phyloP scores from a whole-genome alignment of 257 asterid genomes.

The Nicotiana undulata region DNA sequence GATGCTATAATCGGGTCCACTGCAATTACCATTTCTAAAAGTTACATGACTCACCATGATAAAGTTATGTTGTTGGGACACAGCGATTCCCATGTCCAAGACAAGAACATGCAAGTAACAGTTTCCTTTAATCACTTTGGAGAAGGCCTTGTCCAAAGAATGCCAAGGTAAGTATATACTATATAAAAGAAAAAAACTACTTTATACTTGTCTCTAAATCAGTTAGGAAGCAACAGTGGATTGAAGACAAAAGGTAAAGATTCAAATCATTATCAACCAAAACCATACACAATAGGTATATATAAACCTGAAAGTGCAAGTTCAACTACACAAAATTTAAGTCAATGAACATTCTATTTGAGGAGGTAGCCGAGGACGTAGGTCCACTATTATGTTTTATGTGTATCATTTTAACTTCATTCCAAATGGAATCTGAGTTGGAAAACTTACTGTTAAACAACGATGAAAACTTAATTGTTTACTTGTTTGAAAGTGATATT shows the following conservation, averaged over 20 bases:
- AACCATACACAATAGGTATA: background rate
- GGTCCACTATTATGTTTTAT: no score
- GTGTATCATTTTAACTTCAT: no score
- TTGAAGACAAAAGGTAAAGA: constrained; percentile 9
- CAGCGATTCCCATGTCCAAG: constrained; percentile 32
- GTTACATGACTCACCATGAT: constrained; percentile 51
- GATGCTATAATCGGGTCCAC: constrained; percentile 54
- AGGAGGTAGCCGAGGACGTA: no score
- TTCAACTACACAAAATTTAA: background rate
- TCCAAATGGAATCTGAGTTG: no score
- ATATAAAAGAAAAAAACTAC: background rate
- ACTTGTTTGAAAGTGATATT: no score
- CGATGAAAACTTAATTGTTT: no score
- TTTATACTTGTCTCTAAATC: background rate
- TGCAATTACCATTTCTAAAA: constrained; percentile 49
- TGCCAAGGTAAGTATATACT: constrained; percentile 57
- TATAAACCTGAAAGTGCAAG: background rate
- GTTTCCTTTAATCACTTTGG: constrained; percentile 59
- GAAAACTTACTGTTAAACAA: no score
- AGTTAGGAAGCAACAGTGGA: background rate
- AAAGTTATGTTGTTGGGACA: constrained; percentile 62
- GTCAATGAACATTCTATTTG: constrained; percentile 1
- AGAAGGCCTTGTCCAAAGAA: constrained; percentile 60
- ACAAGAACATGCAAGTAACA: constrained; percentile 57
- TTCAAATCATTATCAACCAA: constrained; percentile 6